phyloP scores from a whole-genome alignment of 768 basidiomycete genomes.

The Coprinopsis strossmayeri region DNA sequence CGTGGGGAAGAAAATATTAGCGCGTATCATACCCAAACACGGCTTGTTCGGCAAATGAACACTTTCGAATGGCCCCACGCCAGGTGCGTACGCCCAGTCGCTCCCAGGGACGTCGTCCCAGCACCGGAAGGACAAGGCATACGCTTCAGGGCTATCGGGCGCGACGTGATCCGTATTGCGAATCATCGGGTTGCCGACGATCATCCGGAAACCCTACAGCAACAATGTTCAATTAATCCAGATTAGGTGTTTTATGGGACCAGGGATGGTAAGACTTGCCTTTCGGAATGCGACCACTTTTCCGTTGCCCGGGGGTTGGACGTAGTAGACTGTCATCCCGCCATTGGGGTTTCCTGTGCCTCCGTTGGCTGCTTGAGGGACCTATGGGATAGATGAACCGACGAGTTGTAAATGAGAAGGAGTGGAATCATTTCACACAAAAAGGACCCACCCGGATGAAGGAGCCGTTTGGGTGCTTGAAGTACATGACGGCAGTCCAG shows the following conservation, averaged over 20 bases:
- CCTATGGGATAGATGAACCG: no score
- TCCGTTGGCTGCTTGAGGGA: slow-evolving; percentile 5
- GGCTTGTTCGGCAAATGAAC: slow-evolving; percentile 2
- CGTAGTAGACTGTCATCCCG: slow-evolving; percentile 10
- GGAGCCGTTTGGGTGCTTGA: slow-evolving; percentile 7
- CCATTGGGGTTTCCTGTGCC: slow-evolving; percentile 3
- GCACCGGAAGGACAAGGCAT: slow-evolving; percentile 7
- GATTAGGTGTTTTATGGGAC: no score
- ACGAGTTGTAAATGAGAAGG: neutral
- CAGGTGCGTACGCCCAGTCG: slow-evolving; percentile 4
- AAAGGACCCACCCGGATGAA: slow-evolving; percentile 9
- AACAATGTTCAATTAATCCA: neutral
- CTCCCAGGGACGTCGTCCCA: slow-evolving; percentile 1
- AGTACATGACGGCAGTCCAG: slow-evolving; percentile 9
- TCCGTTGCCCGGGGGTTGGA: slow-evolving; percentile 4
- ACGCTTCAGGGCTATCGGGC: neutral
- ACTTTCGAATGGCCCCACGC: slow-evolving; percentile 7
- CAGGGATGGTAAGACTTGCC: neutral
- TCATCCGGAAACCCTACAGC: slow-evolving; percentile 9
- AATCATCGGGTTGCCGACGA: slow-evolving; percentile 7
- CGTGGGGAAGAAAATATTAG: slow-evolving; percentile 9
- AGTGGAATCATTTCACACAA: neutral
- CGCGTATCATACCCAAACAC: slow-evolving; percentile 5
- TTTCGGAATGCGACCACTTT: slow-evolving; percentile 1
- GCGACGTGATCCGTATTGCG: neutral